Percentiles rank a stretch among this genome's conserved stretches.
phyloP scores from a whole-genome alignment of 163 green algal genomes.

The Smithsoniella earleae region DNA sequence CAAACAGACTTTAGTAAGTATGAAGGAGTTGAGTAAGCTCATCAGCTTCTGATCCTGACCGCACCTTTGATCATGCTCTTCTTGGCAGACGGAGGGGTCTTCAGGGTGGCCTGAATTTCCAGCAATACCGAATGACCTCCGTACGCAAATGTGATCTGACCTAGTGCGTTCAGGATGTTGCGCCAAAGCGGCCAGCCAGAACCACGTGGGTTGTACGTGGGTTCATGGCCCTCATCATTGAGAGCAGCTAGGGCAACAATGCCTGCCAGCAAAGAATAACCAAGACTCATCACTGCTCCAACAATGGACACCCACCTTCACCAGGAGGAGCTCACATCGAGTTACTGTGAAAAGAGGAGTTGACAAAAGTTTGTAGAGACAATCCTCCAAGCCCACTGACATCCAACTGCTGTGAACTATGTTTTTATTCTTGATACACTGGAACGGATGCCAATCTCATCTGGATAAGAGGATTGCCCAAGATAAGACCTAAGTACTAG shows the following conservation, averaged over 20 bases:
- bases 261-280: constrained; percentile 16
- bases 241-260: neutral
- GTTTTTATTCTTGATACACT: too few species aligned
- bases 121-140: constrained; percentile 16
- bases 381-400: too few species aligned
- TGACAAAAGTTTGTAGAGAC: too few species aligned
- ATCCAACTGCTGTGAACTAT: too few species aligned
- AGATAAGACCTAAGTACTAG: too few species aligned
- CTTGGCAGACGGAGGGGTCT: constrained; percentile 2
- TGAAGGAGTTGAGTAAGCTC: too few species aligned
- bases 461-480: too few species aligned
- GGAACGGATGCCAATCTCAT: too few species aligned
- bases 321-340: too few species aligned
- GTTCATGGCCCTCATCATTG: neutral
- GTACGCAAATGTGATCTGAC: constrained; percentile 22
- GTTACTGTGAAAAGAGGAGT: too few species aligned
- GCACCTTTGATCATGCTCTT: constrained; percentile 26
- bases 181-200: constrained; percentile 8
- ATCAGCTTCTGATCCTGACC: too few species aligned
- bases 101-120: constrained; percentile 27
- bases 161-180: neutral
- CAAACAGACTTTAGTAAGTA: too few species aligned
- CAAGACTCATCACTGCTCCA: constrained; percentile 11
- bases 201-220: neutral
- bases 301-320: constrained; percentile 29